phyloP scores from a whole-genome alignment of 495 filamentous ascomycete species.

The Aspergillus biplanus region DNA sequence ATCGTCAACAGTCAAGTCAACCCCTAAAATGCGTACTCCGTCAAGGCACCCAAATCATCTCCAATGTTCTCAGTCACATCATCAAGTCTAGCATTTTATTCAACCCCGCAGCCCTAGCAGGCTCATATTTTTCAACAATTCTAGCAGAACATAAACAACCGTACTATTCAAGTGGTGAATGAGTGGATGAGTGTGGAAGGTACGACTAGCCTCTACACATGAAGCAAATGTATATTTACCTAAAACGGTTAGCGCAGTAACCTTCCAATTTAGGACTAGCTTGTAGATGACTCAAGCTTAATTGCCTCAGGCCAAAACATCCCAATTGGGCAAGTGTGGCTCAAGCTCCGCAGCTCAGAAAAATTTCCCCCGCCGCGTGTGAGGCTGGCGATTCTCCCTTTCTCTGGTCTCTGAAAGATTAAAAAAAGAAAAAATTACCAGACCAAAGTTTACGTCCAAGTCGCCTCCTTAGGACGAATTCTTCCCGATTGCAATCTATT shows the following conservation, averaged over 20 bases:
- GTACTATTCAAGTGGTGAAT: not conserved
- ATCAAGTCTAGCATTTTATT: too few relatives aligned
- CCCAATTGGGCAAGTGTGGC: slow-evolving; percentile 8
- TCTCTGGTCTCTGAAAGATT: slow-evolving; percentile 11
- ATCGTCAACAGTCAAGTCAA: not conserved
- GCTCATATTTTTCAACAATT: too few relatives aligned
- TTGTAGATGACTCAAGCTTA: slow-evolving; percentile 7
- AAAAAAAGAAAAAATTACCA: slow-evolving; percentile 8
- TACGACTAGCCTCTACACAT: not conserved
- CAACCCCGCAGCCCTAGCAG: too few relatives aligned
- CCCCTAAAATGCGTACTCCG: too few relatives aligned
- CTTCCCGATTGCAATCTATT: not conserved
- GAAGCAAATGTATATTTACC: not conserved
- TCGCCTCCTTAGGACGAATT: not conserved
- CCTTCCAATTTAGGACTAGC: slow-evolving; percentile 11
- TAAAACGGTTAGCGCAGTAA: slow-evolving; percentile 8
- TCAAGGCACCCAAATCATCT: too few relatives aligned
- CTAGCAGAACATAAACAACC: too few relatives aligned
- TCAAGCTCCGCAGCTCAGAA: slow-evolving; percentile 39
- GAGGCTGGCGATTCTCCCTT: slow-evolving; percentile 9
- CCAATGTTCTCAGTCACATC: too few relatives aligned
- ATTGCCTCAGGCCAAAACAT: slow-evolving; percentile 34
- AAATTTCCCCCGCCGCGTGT: slow-evolving; percentile 40
- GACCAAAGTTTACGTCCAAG: slow-evolving; percentile 5
- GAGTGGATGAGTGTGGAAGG: slow-evolving; percentile 13